Evolutionary conservation across 73 alveolate species (phyloP).

Genomic region (Tetrahymena elliotti): DNA sequence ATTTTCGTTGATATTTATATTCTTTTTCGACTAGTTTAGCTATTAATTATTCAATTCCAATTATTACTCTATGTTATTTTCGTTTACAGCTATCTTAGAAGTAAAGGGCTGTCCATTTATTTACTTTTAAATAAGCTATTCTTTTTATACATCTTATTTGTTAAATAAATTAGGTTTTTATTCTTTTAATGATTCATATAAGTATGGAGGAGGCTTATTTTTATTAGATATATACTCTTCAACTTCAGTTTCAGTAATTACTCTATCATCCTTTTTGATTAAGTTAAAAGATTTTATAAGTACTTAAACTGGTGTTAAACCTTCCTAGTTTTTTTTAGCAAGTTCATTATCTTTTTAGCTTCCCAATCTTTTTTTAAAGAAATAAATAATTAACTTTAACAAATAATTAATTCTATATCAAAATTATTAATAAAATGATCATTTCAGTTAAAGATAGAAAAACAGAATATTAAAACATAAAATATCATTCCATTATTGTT

Average conservation of each 20-base stretch:
- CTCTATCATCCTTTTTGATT: not conserved
- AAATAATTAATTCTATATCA: too few species aligned
- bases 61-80: not conserved
- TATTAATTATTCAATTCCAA: not conserved
- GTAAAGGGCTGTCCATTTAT: not conserved
- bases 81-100: not conserved
- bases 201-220: not conserved
- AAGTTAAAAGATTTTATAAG: not conserved
- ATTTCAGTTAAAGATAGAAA: too few species aligned
- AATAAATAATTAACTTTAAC: too few species aligned
- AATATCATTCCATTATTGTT: too few species aligned
- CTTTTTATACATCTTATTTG: not conserved
- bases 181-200: not conserved
- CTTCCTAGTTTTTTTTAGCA: not conserved
- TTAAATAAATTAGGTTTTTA: not conserved
- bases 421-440: too few species aligned
- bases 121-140: not conserved
- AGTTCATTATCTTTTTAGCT: not conserved
- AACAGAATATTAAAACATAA: too few species aligned
- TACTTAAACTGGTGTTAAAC: not conserved
- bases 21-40: not conserved
- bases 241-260: not conserved
- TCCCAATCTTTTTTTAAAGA: not conserved
- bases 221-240: not conserved
- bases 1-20: not conserved